These are phyloP conservation scores for Gynandropsis gynandra DNA, from an alignment of 345 rosid genomes.

Conservation along the genomic window DNA sequence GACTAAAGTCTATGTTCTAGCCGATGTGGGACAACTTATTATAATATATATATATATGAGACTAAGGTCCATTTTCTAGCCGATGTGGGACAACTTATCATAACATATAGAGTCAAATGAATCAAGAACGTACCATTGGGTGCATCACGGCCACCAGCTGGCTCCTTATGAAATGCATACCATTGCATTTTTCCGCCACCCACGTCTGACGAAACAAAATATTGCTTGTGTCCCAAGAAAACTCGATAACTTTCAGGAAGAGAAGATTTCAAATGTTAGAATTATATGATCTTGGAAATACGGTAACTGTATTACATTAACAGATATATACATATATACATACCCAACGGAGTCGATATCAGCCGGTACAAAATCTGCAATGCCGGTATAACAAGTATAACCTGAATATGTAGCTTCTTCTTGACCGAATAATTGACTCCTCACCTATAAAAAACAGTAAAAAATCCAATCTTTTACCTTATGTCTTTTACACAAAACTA, in stretches of 20 bases:
- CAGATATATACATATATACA: no score
- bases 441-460: conserved; percentile 41
- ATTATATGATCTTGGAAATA: no score
- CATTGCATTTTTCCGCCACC: conserved; percentile 99
- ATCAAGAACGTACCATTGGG: conserved; percentile 43
- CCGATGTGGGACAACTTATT: no score
- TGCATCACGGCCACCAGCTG: conserved; percentile 68
- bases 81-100: no score
- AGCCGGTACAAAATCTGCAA: conserved; percentile 84
- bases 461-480: conserved; percentile 8
- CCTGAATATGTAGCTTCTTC: conserved; percentile 70
- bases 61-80: no score
- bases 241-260: conserved; percentile 61
- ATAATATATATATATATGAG: no score
- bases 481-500: neutral
- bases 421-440: conserved; percentile 69
- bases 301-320: no score
- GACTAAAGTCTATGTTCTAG: no score
- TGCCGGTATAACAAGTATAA: conserved; percentile 92
- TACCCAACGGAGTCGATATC: conserved; percentile 95
- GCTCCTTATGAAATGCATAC: conserved; percentile 86
- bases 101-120: no score
- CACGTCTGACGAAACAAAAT: conserved; percentile 93
- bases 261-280: conserved; percentile 15
- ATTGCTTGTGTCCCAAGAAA: conserved; percentile 91